Percentiles rank a stretch among this genome's conserved stretches.
These are phyloP conservation scores for Chlorella variabilis DNA, from an alignment of 163 green algal species.

Conservation along the genomic window DNA sequence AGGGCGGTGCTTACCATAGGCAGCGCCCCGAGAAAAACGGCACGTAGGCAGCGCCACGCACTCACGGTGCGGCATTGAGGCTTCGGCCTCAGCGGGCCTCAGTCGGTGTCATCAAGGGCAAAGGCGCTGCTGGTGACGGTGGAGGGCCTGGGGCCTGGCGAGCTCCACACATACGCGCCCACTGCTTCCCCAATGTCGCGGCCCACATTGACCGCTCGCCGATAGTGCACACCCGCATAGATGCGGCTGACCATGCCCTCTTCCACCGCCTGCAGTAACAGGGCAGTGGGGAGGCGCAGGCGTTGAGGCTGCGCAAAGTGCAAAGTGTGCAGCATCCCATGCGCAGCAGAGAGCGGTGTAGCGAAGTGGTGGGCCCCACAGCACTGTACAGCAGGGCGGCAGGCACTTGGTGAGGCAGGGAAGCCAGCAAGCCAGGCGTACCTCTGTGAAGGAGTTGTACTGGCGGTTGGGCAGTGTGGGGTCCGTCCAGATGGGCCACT, in stretches of 20 bases:
- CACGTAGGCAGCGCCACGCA: no score
- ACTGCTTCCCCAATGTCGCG: slow-evolving; percentile 4
- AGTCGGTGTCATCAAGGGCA: no score
- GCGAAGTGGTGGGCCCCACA: no score
- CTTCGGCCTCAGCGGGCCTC: no score
- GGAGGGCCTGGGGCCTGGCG: no score
- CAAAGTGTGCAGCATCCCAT: not conserved
- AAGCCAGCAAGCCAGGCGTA: not conserved
- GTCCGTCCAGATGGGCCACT: not conserved
- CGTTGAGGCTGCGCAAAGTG: not conserved
- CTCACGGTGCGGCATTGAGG: no score
- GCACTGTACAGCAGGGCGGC: no score
- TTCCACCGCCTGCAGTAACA: not conserved
- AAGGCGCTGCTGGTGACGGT: no score
- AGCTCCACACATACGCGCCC: not conserved
- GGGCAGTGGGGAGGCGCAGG: not conserved
- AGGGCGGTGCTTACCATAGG: no score
- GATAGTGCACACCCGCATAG: slow-evolving; percentile 35
- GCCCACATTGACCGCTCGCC: slow-evolving; percentile 7
- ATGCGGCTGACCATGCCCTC: slow-evolving; percentile 31
- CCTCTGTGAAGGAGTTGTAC: not conserved
- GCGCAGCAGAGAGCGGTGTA: no score
- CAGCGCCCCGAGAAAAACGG: no score
- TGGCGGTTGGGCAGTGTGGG: not conserved
- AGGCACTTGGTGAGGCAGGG: not conserved